Base-by-base conservation (phyloP, 2,329 filamentous ascomycete species). In the Alternaria alternata region DNA sequence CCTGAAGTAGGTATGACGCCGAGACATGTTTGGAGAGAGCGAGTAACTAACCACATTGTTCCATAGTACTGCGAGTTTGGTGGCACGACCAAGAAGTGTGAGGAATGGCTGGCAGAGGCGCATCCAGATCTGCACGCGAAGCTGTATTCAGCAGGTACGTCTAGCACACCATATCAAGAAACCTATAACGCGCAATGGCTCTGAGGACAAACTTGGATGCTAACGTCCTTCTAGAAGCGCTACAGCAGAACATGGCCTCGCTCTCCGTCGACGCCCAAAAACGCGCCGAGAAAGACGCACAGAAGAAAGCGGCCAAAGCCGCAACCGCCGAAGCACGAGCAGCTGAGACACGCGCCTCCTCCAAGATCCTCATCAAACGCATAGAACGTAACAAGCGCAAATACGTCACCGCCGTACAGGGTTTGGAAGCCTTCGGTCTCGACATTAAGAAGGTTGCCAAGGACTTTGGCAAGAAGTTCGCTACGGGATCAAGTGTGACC, bases 341-440 rank as follows among this genome's bases (percentile, higher is more conserved):
- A 65, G 89, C 89, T 24, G 92, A 94, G 77, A 89, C 91, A 75
- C 91, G 94, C 69, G 92, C 93, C 38, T 88, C 91, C 62, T 92
- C 91, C 66, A 91, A 93, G 75, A 83, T 99, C 54, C 89, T 88
- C 58, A 97, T 99, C 82, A 97, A 97, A 86, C 92, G 95, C 26
- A 95, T 99, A 71, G 95, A 98, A 85, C 89, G 95, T 65, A 98
- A 97, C 81, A 99, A 99, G 86, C 89, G 95, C 75, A 99, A 99
- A 83, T 96, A 89, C 77, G 94, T 99, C 55, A 99, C 95, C 0
- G 90, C 94, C 16, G 89, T 99, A n/a, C 88, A 88, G 7, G 95
- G 95, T 0, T 84, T 99, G 20, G 95, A 99, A 79, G 89, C 90
- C 0, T 96, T 97, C 74, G 93, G 93, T 0, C 80, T 98, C 42